Evolutionary conservation across 371 early-diverging fungal genomes (phyloP).

Genomic region (Phascolomyces articulosus): DNA sequence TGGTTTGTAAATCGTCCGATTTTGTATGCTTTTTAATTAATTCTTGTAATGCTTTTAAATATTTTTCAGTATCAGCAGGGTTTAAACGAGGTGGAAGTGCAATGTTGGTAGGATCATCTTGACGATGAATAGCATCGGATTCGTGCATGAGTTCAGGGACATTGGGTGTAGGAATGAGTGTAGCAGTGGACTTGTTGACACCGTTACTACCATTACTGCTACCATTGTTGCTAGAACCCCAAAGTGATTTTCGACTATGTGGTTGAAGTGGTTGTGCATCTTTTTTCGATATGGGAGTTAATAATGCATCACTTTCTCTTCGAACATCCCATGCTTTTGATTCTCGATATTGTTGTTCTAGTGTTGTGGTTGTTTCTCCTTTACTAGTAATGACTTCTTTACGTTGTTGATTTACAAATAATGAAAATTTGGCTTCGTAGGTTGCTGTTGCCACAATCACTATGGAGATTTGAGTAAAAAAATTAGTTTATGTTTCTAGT

Average conservation of each 20-base stretch:
- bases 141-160: neutral
- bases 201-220: neutral
- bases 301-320: neutral
- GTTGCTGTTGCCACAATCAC: constrained; percentile 20
- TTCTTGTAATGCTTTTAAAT: neutral
- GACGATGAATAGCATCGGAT: neutral
- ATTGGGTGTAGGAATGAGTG: neutral
- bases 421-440: constrained; percentile 24
- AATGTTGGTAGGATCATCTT: constrained; percentile 13
- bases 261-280: neutral
- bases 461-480: neutral
- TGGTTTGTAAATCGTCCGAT: neutral
- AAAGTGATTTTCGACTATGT: neutral
- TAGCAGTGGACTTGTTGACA: neutral
- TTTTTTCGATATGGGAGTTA: neutral
- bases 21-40: neutral
- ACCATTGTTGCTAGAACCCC: neutral
- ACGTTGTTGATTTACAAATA: neutral
- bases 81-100: neutral
- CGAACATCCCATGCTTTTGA: neutral
- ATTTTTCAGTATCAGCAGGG: neutral
- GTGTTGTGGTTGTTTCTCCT: neutral
- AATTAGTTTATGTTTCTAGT: neutral
- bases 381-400: constrained; percentile 5
- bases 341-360: neutral